Percentiles rank a stretch among this genome's conserved stretches.
Conservation (phyloP, 345 rosid genomes). For the Hibiscus mutabilis region DNA sequence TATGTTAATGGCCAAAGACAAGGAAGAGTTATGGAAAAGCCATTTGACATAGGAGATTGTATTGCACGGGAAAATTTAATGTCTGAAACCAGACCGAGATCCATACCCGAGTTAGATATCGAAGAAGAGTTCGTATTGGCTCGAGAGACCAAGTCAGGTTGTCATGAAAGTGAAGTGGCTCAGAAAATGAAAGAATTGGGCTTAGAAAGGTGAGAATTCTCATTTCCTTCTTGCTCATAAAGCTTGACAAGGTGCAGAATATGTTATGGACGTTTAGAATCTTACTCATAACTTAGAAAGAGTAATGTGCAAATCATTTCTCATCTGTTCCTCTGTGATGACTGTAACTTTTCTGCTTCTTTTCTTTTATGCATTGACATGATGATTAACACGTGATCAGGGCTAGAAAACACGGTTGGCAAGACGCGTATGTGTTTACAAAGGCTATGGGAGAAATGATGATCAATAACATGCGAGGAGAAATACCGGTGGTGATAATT, state of each 20-base stretch:
- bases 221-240: not conserved
- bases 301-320: not conserved
- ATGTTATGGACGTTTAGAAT: not conserved
- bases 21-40: slow-evolving; percentile 80
- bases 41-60: slow-evolving; percentile 66
- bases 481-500: slow-evolving; percentile 70
- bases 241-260: too few relatives aligned
- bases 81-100: slow-evolving; percentile 24
- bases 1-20: slow-evolving; percentile 94
- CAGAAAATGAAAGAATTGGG: slow-evolving; percentile 82
- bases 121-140: slow-evolving; percentile 58
- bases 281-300: not conserved
- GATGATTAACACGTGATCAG: slow-evolving; percentile 20
- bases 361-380: too few relatives aligned
- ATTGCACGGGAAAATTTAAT: slow-evolving; percentile 53
- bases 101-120: slow-evolving; percentile 41
- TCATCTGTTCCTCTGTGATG: not conserved
- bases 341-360: too few relatives aligned
- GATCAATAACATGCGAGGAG: slow-evolving; percentile 64
- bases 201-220: slow-evolving; percentile 52
- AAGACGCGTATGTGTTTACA: slow-evolving; percentile 85
- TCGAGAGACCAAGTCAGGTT: slow-evolving; percentile 26
- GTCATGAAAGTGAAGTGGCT: slow-evolving; percentile 29
- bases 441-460: slow-evolving; percentile 99
- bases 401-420: slow-evolving; percentile 91